Base-by-base conservation (phyloP, 768 basidiomycete genomes). In the Tricholoma sp. region DNA sequence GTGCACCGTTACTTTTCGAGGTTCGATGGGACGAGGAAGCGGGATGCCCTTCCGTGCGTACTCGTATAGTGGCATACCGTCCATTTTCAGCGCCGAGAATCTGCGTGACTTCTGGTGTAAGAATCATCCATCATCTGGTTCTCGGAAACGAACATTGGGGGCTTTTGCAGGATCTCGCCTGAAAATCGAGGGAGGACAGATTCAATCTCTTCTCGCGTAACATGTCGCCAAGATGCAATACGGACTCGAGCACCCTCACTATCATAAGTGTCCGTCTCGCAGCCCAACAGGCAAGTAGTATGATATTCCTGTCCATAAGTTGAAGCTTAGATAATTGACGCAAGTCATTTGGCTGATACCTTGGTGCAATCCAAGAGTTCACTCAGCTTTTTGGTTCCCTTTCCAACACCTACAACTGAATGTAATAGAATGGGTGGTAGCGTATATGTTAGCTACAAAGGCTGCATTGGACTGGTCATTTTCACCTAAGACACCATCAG, bases 71-170 rank as follows among this genome's bases (percentile, higher is more conserved):
- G 93, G 93, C 70, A 83, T 91, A 0, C 97, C 97, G 62, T 98
- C 94, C 95, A 98, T 98, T 72, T 98, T 98, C 34, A 98, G 78
- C 1, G 97, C 97, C 9, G 97, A 98, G 73, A 95, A 99, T 67
- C 96, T 98, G 67, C 27, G 50, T 41, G 55, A 45, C 59, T 43
- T 57, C 14, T 8, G 21, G 43, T 41, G 46, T 46, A 57, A 54
- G 27, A 56, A 57, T 58, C 59, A 27, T 34, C 32, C 18, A 16
- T n/a, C 22, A 47, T 21, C 21, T 19, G 19, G 37, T 45, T 22
- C 52, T 52, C 31, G 50, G 51, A 50, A 24, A 65, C 75, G 47
- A 61, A 96, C 96, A 99, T 89, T 5, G 97, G 97, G 4, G 97
- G 97, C 1, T 85, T 79, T 71, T 99, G 97, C 57, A 80, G 74